phyloP scores from a whole-genome alignment of 169 alveolate species.

The Plasmodium adleri region DNA sequence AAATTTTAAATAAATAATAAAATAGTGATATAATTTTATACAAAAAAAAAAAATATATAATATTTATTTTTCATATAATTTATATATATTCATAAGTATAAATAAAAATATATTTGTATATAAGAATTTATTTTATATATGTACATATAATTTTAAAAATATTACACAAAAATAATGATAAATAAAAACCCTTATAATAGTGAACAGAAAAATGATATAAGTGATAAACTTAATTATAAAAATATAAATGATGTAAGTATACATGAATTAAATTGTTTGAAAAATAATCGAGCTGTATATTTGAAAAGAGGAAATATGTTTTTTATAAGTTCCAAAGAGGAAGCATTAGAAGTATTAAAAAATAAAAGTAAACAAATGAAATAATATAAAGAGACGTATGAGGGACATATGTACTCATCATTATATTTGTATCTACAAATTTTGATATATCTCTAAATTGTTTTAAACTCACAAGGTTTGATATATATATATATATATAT shows the following conservation, averaged over 20 bases:
- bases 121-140: background rate
- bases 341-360: conserved; percentile 44
- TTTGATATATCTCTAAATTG: too few relatives aligned
- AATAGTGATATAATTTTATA: too few relatives aligned
- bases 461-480: too few relatives aligned
- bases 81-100: background rate
- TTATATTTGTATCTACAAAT: too few relatives aligned
- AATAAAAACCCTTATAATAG: background rate
- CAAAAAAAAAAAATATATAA: too few relatives aligned
- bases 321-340: conserved; percentile 54
- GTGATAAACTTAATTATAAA: conserved; percentile 52
- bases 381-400: background rate
- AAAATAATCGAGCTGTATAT: conserved; percentile 41
- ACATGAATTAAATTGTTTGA: conserved; percentile 53
- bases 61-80: background rate
- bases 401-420: background rate
- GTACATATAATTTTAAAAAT: background rate
- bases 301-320: conserved; percentile 53
- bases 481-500: too few relatives aligned
- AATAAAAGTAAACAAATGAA: background rate
- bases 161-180: conserved; percentile 11
- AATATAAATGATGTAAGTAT: conserved; percentile 60
- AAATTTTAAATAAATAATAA: too few relatives aligned
- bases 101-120: background rate
- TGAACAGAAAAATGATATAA: conserved; percentile 33